phyloP scores from a whole-genome alignment of 306 rosid genomes.

The Cyclanthera cordifolia region DNA sequence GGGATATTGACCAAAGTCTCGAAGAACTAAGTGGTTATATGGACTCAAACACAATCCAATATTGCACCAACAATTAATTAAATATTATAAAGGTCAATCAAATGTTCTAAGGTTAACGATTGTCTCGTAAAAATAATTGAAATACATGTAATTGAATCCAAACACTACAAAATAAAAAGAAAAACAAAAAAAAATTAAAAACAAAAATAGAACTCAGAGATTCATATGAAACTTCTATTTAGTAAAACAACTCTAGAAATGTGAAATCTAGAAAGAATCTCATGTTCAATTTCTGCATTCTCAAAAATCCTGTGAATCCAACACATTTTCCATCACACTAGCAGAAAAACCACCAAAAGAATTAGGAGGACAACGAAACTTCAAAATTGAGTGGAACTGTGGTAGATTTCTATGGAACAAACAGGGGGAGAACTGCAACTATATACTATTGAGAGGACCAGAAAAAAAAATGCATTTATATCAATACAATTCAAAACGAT shows the following conservation, averaged over 20 bases:
- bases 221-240: neutral
- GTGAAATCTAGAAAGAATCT: neutral
- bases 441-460: conserved; percentile 1
- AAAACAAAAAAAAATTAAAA: no score
- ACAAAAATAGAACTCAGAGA: no score
- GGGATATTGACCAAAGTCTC: no score
- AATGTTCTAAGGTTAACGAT: no score
- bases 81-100: no score
- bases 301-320: neutral
- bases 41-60: no score
- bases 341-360: neutral
- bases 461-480: neutral
- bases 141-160: no score
- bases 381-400: conserved; percentile 6
- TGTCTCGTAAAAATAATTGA: no score
- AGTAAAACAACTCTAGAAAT: neutral
- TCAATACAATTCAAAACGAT: neutral
- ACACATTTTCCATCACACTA: neutral
- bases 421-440: neutral
- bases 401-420: neutral
- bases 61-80: no score
- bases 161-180: no score
- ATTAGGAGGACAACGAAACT: neutral
- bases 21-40: no score
- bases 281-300: neutral